Base-by-base conservation (phyloP, 225 moss, liverwort and hornwort genomes). In the Rhytidiadelphus loreus region DNA sequence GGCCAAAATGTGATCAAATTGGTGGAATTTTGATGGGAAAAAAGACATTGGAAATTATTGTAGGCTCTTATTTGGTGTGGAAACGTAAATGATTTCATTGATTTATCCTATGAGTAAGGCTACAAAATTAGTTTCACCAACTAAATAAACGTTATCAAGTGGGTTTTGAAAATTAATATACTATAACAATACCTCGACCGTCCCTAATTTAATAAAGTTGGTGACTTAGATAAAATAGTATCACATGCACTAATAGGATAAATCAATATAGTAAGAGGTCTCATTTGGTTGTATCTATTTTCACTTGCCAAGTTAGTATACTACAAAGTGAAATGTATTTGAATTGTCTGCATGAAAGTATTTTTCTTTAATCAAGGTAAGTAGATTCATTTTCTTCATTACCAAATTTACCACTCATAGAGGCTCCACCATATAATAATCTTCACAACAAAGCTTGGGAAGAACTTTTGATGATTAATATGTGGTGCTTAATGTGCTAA, bases 371-470 rank as follows among this genome's bases (percentile, higher is more conserved):
- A 4, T 41, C 5, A 46, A 74, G 1, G 5, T 30, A 7, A 48
- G 3, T 48, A 48, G 6, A 33, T 76, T 52, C 3, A 2, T 52
- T 1, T 14, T 23, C 7, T 23, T n/a, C 23, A 8, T 14, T 0
- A 52, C 22, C 6, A 35, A 29, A 33, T 52, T 52, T 35, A 33
- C 0, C 1, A 0, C 17, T 7, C 1, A 2, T 33, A 1, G 3
- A 35, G 3, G 6, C 9, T 35, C 1, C 1, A 0, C 8, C 0
- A 23, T 14, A 0, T 35, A 18, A 53, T 35, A 14, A 53, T 53
- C 7, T 35, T 76, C 5, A 16, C 13, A 8, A 33, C 2, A 33
- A 50, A 33, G 8, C 8, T 52, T 53, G 1, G 32, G 0, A 14
- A 53, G 1, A 23, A 14, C 5, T 35, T 13, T 35, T 9, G 5